Conservation (phyloP, 441 rosid species). For the Viola pubescens region DNA sequence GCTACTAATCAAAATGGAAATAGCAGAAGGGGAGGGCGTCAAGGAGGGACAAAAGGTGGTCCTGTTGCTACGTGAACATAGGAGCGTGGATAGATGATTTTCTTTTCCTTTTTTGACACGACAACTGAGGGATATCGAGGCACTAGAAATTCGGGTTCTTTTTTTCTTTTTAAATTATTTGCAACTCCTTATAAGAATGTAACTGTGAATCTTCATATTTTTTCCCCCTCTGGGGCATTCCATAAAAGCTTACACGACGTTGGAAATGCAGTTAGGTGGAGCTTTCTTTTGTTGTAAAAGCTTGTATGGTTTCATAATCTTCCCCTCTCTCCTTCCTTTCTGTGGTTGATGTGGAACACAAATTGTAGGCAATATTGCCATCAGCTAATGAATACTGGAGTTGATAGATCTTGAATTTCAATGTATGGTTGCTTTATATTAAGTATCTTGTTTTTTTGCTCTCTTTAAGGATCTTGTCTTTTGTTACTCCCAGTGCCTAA, state of each 20-base stretch:
- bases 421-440: too few species aligned
- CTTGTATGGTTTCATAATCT: slow-evolving; percentile 8
- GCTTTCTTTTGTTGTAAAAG: slow-evolving; percentile 17
- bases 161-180: slow-evolving; percentile 13
- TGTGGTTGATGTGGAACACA: background rate
- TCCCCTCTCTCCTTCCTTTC: background rate
- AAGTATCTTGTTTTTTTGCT: too few species aligned
- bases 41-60: slow-evolving; percentile 40
- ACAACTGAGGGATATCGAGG: slow-evolving; percentile 22
- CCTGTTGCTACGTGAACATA: slow-evolving; percentile 17
- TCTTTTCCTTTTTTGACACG: slow-evolving; percentile 26
- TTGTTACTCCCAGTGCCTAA: too few species aligned
- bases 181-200: slow-evolving; percentile 14
- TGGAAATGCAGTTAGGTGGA: slow-evolving; percentile 4
- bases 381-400: too few species aligned
- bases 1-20: slow-evolving; percentile 51
- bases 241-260: slow-evolving; percentile 23
- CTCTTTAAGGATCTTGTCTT: too few species aligned
- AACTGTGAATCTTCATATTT: slow-evolving; percentile 10
- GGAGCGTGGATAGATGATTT: slow-evolving; percentile 5
- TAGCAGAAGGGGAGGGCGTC: slow-evolving; percentile 52
- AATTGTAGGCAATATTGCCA: too few species aligned
- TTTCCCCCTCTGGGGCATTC: slow-evolving; percentile 9
- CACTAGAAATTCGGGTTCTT: slow-evolving; percentile 24
- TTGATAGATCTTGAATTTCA: too few species aligned